A percentile compares a stretch with the other conserved stretches of the same genome.
phyloP scores from a whole-genome alignment of 2,329 filamentous ascomycete genomes.

The Xylaria sp. region DNA sequence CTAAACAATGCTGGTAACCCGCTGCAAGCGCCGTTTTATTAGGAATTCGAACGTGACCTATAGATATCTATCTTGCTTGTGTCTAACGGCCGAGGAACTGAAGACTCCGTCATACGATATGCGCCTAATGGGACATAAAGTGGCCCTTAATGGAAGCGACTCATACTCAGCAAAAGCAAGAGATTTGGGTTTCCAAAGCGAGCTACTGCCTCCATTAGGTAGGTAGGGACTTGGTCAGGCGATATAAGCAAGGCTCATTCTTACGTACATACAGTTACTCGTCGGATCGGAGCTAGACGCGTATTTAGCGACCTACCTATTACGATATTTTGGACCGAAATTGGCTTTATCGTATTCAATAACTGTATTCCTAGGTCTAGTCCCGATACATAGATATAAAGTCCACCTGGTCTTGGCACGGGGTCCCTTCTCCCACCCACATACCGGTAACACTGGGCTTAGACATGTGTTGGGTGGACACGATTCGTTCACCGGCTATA shows the following conservation, averaged over 20 bases:
- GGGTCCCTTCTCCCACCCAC: constrained; percentile 12
- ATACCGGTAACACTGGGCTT: constrained; percentile 2
- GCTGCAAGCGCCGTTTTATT: neutral
- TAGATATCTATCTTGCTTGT: neutral
- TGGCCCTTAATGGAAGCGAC: neutral
- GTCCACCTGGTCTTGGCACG: neutral
- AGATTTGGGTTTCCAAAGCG: neutral
- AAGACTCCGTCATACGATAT: neutral
- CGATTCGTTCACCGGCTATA: neutral
- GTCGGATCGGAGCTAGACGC: neutral
- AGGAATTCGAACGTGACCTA: neutral
- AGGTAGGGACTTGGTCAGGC: constrained; percentile 13
- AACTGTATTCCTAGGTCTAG: constrained; percentile 9
- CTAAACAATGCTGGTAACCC: neutral
- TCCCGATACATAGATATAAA: constrained; percentile 1
- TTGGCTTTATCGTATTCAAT: constrained; percentile 17
- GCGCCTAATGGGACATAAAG: neutral
- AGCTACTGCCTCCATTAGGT: constrained; percentile 13
- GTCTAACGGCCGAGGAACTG: neutral
- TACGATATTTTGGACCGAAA: constrained; percentile 20
- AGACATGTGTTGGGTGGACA: neutral
- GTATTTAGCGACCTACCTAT: constrained; percentile 34
- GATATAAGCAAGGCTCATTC: neutral
- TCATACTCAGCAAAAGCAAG: neutral
- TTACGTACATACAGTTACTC: neutral